Evolutionary conservation across 2,329 filamentous ascomycete genomes (phyloP), one percentile per base, ranked within the genome.

Genomic region (Aspergillus costaricaensis): DNA sequence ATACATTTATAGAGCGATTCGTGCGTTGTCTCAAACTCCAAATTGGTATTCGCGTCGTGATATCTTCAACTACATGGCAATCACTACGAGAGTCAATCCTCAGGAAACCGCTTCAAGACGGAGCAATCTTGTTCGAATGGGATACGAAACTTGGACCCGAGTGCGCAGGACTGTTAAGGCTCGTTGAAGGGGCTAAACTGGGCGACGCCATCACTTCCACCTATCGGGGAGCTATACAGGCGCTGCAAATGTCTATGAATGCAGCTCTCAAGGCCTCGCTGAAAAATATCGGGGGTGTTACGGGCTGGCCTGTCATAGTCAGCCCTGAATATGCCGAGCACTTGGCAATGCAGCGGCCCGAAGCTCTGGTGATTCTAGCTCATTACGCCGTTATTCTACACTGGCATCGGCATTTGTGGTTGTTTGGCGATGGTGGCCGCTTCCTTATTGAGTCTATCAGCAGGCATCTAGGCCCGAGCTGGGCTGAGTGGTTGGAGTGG

Each of bases 341-440:
- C 2, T 50, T 79, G 1, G 56, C 67, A 15, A 63, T 72, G 50
- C 65, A 73, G n/a, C 67, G 66, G 8, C 73, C 74, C 0, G 75
- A 79, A 58, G 75, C 77, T 5, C 64, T 80, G 4, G 69, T 75
- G 6, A 71, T 80, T 8, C 63, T 79, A 5, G 75, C 76, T 5
- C 71, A 78, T 58, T 79, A 74, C 58, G 76, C 73, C 2, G 69
- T 77, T 1, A 23, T 77, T 0, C 55, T 79, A 17, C 74, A 80
- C 62, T 61, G 63, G 1, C 68, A 67, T n/a, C 67, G 68, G 6
- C 60, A 72, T 8, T 68, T 67, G 32, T 80, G 78, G 77, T 50
- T 68, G 4, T 72, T 78, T 52, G 67, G 67, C 4, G 67, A 75
- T 57, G 65, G 70, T 6, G 74, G 74, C 0, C n/a, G 44, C 15